These are phyloP conservation scores for Xylariaceae sp. DNA, from an alignment of 2,329 filamentous ascomycete species.

Conservation along the genomic window DNA sequence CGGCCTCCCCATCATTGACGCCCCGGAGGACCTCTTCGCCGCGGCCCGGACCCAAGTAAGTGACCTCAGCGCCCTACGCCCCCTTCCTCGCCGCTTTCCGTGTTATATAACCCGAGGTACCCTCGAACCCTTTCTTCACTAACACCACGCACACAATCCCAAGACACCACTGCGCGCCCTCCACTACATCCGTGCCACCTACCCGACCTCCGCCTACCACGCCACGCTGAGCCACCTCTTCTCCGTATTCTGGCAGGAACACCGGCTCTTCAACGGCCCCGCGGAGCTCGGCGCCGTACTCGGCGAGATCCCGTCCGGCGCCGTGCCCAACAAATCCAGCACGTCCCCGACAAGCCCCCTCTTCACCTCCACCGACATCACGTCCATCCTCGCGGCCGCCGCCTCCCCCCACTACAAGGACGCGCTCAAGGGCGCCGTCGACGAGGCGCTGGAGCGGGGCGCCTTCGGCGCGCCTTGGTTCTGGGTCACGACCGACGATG, in stretches of 20 bases:
- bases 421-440: conserved; percentile 52
- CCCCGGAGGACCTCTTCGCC: conserved; percentile 41
- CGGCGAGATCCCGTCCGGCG: conserved; percentile 22
- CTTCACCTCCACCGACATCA: conserved; percentile 50
- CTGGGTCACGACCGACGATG: conserved; percentile 44
- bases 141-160: no score
- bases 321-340: not conserved
- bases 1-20: conserved; percentile 31
- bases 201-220: conserved; percentile 46
- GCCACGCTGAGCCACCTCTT: conserved; percentile 52
- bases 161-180: conserved; percentile 58
- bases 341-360: conserved; percentile 24
- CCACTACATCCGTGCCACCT: conserved; percentile 59
- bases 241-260: conserved; percentile 52
- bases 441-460: conserved; percentile 57
- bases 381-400: conserved; percentile 50
- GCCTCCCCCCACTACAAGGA: conserved; percentile 41
- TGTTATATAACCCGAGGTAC: no score
- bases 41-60: conserved; percentile 33
- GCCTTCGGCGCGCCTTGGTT: conserved; percentile 78
- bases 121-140: no score
- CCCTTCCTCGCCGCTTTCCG: not conserved
- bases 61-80: conserved; percentile 25
- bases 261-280: conserved; percentile 15
- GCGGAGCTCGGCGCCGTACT: conserved; percentile 13